These are phyloP conservation scores for Eucalyptus polyanthemos DNA, from an alignment of 345 rosid genomes.

Conservation along the genomic window DNA sequence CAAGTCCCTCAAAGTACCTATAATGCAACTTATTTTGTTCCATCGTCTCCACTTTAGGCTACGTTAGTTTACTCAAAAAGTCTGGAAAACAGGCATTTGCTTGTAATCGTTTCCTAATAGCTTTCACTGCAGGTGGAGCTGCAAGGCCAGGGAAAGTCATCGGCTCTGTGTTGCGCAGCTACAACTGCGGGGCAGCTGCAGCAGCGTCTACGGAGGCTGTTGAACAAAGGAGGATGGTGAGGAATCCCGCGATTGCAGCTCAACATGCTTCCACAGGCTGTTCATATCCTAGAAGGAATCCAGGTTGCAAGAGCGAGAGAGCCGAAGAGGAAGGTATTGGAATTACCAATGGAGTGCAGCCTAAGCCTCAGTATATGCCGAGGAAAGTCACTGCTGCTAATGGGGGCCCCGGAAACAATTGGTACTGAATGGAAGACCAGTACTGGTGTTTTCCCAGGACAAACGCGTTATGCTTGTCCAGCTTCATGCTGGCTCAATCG, in stretches of 20 bases:
- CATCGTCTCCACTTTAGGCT: neutral
- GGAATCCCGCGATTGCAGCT: conserved; percentile 45
- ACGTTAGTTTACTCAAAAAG: neutral
- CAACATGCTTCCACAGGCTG: conserved; percentile 32
- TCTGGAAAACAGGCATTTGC: neutral
- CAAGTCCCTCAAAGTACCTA: conserved; percentile 66
- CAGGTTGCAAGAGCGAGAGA: conserved; percentile 53
- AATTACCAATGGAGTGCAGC: conserved; percentile 56
- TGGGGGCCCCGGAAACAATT: conserved; percentile 55
- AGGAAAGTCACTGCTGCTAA: conserved; percentile 84
- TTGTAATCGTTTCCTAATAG: neutral
- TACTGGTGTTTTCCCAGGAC: neutral
- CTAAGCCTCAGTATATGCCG: conserved; percentile 68
- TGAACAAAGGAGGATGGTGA: conserved; percentile 62
- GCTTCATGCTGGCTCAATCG: neutral
- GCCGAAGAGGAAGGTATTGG: conserved; percentile 60
- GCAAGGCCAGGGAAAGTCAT: conserved; percentile 88
- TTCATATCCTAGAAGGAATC: conserved; percentile 57
- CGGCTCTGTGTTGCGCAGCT: conserved; percentile 56
- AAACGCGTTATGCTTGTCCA: neutral
- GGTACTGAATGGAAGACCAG: conserved; percentile 33
- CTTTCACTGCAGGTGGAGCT: conserved; percentile 36
- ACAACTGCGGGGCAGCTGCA: conserved; percentile 70
- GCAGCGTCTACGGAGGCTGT: conserved; percentile 35
- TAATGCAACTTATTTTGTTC: conserved; percentile 15